Percentiles rank a stretch among this genome's conserved stretches.
Conservation (phyloP, 2,329 filamentous ascomycete species). For the Zopfia rhizophila region DNA sequence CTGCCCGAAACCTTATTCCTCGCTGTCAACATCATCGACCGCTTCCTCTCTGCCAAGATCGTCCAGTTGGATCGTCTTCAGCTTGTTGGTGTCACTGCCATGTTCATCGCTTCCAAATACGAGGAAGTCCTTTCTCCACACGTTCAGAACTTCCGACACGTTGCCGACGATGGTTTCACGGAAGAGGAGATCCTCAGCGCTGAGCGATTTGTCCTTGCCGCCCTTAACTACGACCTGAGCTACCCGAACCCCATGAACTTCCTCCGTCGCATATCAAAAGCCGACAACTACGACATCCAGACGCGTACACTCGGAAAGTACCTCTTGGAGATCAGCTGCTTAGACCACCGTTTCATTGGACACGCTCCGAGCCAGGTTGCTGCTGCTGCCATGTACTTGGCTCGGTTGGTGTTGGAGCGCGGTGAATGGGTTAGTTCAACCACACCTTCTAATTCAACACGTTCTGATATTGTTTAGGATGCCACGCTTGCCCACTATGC, state of each 20-base stretch:
- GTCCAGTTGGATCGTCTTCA: slow-evolving; percentile 96
- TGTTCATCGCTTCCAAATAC: slow-evolving; percentile 99
- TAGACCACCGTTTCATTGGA: slow-evolving; percentile 93
- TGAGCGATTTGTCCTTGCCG: slow-evolving; percentile 92
- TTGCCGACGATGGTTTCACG: slow-evolving; percentile 95
- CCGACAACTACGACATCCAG: slow-evolving; percentile 98
- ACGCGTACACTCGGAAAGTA: slow-evolving; percentile 98
- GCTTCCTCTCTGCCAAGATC: slow-evolving; percentile 94
- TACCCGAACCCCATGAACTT: slow-evolving; percentile 99
- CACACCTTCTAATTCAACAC: background rate
- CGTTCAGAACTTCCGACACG: slow-evolving; percentile 95
- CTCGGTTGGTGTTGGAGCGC: slow-evolving; percentile 88
- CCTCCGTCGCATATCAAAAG: slow-evolving; percentile 96
- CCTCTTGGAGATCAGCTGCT: slow-evolving; percentile 93
- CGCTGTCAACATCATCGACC: slow-evolving; percentile 97
- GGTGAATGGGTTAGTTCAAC: slow-evolving; percentile 81
- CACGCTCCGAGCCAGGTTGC: slow-evolving; percentile 91
- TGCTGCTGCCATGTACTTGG: slow-evolving; percentile 93
- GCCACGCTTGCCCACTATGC: slow-evolving; percentile 88
- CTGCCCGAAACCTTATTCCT: slow-evolving; percentile 97
- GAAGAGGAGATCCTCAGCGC: slow-evolving; percentile 96
- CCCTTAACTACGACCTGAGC: slow-evolving; percentile 95
- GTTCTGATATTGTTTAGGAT: slow-evolving; percentile 66
- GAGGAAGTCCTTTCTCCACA: slow-evolving; percentile 98
- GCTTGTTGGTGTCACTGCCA: slow-evolving; percentile 95